A percentile compares a stretch with the other conserved stretches of the same genome.
Conservation (phyloP, 129 eudicot species). For the Apium graveolens region DNA sequence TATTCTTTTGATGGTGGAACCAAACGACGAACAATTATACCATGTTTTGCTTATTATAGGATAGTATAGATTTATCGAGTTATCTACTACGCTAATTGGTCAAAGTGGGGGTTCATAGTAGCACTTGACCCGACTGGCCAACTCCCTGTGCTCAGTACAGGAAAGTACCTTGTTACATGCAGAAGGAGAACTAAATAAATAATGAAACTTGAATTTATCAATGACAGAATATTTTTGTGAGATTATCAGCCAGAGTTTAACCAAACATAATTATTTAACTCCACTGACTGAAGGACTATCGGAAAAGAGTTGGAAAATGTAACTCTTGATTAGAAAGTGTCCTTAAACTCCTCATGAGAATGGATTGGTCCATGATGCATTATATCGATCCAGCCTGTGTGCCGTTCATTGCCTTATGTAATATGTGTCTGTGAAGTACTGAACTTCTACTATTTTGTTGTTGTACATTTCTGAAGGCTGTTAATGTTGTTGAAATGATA, state of each 20-base stretch:
- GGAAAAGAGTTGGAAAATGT: not conserved
- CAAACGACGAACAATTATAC: no score
- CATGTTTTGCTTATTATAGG: no score
- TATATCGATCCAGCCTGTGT: no score
- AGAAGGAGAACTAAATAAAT: not conserved
- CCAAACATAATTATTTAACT: not conserved
- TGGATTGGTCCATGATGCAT: no score
- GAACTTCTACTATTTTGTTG: not conserved
- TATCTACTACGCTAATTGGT: no score
- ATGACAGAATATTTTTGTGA: not conserved
- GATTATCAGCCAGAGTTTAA: not conserved
- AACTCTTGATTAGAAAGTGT: not conserved
- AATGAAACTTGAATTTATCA: not conserved
- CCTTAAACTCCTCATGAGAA: not conserved
- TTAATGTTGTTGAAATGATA: not conserved
- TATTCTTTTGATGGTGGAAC: no score
- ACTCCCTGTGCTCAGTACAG: not conserved
- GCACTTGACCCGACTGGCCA: not conserved
- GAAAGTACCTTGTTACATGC: not conserved
- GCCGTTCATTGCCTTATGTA: not conserved
- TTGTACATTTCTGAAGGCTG: not conserved
- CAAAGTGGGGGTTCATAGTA: not conserved
- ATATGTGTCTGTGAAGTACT: not conserved
- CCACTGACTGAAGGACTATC: not conserved
- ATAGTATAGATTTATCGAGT: no score